Base-by-base conservation (phyloP, 148 eudicot genomes). In the Cornus controversa region DNA sequence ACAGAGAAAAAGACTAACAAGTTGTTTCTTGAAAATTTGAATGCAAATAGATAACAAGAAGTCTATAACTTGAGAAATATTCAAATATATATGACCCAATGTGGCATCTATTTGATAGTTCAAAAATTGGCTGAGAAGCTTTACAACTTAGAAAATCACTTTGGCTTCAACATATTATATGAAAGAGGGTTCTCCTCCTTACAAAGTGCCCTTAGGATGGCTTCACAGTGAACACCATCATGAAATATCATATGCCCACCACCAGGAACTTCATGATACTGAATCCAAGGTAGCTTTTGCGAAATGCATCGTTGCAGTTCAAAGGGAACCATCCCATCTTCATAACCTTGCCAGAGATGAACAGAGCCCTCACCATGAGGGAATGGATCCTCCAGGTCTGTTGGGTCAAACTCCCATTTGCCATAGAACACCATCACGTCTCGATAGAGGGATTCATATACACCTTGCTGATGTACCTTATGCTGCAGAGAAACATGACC, bases 391-490 rank as follows among this genome's bases (percentile, higher is more conserved):
- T 66, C 57, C 57, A 83, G 47, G 18, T 83, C 76, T 80, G 83
- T 80, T 10, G 88, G 88, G 72, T 86, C 79, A 31, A 86, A 83
- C 26, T 83, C 86, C 89, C 86, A 86, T 29, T 53, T 42, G n/a
- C 89, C 84, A 45, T 23, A 81, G 10, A 75, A 42, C 5, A 83
- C 36, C 67, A 26, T 78, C 50, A 54, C 37, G 47, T 86, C 86
- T 64, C 86, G 29, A 77, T 80, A 68, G 3, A 76, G 10, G 0
- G 89, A 31, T 31, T 31, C 34, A 31, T 84, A 76, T 42, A 69
- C 76, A 23, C 89, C 84, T 77, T 83, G 86, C 67, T 83, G 89
- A 0, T 14, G 24, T 42, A 79, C 34, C 70, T 75, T 83, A 24
- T 79, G 78, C 86, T 83, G 82, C 80, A 80, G 42, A 40, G 7